Base-by-base conservation (phyloP, 2,329 filamentous ascomycete species). In the Microcyclospora tardicrescens region DNA sequence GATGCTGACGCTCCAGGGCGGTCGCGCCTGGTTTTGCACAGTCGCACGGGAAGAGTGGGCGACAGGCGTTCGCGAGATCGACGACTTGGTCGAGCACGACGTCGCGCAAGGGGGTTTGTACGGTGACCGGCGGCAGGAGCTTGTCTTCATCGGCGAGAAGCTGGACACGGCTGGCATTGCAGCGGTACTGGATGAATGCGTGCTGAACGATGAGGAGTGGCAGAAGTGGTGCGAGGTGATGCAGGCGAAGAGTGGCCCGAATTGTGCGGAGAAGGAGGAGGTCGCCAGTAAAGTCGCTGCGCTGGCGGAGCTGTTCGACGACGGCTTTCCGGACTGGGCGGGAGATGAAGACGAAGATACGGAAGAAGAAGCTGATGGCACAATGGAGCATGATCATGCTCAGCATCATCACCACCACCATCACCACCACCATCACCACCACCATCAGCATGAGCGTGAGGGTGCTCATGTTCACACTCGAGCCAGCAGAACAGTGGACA, bases 91-190 rank as follows among this genome's bases (percentile, higher is more conserved):
- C 31, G 54, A 60, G 37, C 61, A 68, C 27, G 47, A 74, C 41
- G 71, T 73, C 37, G 55, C 63, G 24, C 61, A 59, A 4, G 51
- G 53, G 13, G 62, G 60, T 2, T 59, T 61, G 8, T 84, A 78
- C 77, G 79, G 77, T 1, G 80, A 84, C 47, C 66, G 79, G 1
- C 65, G 79, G 2, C 79, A 84, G 53, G 80, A 84, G 55, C 55
- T 84, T 6, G 80, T 84, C 2, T 81, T 84, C 43, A 84, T 85
- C 41, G 80, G 80, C 0, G 77, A 83, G 56, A 66, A 67, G 5
- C 63, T 84, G 11, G 66, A 81, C 36, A 51, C 65, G 1, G 51
- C 55, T 5, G 66, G 61, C 0, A 60, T 84, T 12, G 70, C 67
- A 16, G 58, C 56, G 4, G 54, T 69, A 28, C 55, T 84, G 3